Conservation (phyloP, 2,329 filamentous ascomycete species). For the Teratosphaeriaceae sp. region DNA sequence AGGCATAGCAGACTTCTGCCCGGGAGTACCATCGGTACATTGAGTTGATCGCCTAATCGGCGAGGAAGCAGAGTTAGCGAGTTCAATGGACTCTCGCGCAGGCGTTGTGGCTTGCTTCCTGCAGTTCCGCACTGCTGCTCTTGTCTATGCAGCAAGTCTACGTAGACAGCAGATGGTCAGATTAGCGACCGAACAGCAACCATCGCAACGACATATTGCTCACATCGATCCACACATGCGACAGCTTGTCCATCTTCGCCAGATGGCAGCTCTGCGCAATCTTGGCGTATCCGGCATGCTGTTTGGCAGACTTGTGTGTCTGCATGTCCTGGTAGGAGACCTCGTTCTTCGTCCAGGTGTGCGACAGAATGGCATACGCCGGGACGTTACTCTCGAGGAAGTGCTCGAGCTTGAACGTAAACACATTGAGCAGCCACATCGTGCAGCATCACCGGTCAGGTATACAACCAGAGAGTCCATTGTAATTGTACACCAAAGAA, state of each 20-base stretch:
- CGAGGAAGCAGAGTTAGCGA: too few species aligned
- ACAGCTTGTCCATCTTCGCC: too few species aligned
- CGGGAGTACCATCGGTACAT: slow-evolving; percentile 18
- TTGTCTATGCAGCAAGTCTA: slow-evolving; percentile 20
- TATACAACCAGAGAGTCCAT: too few species aligned
- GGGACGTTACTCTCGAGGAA: slow-evolving; percentile 5
- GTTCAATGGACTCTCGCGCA: too few species aligned
- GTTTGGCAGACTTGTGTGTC: neutral
- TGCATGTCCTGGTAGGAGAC: slow-evolving; percentile 11
- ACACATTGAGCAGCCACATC: neutral
- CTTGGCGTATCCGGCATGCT: slow-evolving; percentile 9
- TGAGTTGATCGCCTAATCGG: slow-evolving; percentile 14
- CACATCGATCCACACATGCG: too few species aligned
- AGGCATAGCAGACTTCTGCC: slow-evolving; percentile 15
- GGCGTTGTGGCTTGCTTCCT: too few species aligned
- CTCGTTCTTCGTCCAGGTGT: slow-evolving; percentile 13
- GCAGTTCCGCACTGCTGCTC: slow-evolving; percentile 3
- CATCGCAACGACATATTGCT: slow-evolving; percentile 14
- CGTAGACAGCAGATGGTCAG: too few species aligned
- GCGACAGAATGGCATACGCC: slow-evolving; percentile 13
- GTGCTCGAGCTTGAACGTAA: neutral
- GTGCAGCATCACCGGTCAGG: too few species aligned
- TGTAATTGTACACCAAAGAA: too few species aligned
- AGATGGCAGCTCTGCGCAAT: slow-evolving; percentile 7
- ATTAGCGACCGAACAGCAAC: slow-evolving; percentile 17